A percentile compares a stretch with the other conserved stretches of the same genome.
These are phyloP conservation scores for Camillea tinctor DNA, from an alignment of 2,329 filamentous ascomycete species.

Conservation along the genomic window DNA sequence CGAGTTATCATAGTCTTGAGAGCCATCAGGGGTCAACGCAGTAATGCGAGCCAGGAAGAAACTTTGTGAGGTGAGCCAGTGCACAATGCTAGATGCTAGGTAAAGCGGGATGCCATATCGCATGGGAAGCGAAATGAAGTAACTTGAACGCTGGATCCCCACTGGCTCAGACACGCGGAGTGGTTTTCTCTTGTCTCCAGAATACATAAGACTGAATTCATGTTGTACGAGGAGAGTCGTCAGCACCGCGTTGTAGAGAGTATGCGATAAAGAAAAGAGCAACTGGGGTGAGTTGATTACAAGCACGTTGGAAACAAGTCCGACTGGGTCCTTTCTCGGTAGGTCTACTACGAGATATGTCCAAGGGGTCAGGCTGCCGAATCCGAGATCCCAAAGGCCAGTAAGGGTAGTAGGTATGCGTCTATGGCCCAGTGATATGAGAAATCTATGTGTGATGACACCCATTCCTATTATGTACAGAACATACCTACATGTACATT, in stretches of 20 bases:
- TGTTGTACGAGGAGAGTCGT: slow-evolving; percentile 44
- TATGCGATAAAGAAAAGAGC: slow-evolving; percentile 45
- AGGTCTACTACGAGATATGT: slow-evolving; percentile 28
- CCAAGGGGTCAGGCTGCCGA: slow-evolving; percentile 28
- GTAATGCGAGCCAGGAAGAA: slow-evolving; percentile 42
- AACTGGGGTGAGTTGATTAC: slow-evolving; percentile 48
- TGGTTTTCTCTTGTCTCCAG: slow-evolving; percentile 28
- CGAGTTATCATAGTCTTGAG: slow-evolving; percentile 22
- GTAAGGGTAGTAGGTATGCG: slow-evolving; percentile 16
- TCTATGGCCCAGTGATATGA: slow-evolving; percentile 15
- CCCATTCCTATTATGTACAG: slow-evolving; percentile 9
- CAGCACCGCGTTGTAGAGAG: slow-evolving; percentile 43
- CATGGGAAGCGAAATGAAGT: slow-evolving; percentile 45
- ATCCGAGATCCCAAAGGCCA: slow-evolving; percentile 29
- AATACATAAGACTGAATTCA: slow-evolving; percentile 45
- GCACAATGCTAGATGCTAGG: slow-evolving; percentile 35
- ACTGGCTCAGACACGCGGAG: slow-evolving; percentile 42
- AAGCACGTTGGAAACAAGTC: slow-evolving; percentile 35
- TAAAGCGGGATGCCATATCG: slow-evolving; percentile 42
- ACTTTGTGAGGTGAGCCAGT: slow-evolving; percentile 50
- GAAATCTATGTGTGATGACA: slow-evolving; percentile 10
- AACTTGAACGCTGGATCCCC: slow-evolving; percentile 41
- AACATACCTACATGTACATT: slow-evolving; percentile 8
- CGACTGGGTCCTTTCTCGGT: slow-evolving; percentile 26
- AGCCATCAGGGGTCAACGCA: slow-evolving; percentile 24